These are phyloP conservation scores for Themeda triandra DNA, from an alignment of 176 grass and related monocot genomes.

Conservation along the genomic window DNA sequence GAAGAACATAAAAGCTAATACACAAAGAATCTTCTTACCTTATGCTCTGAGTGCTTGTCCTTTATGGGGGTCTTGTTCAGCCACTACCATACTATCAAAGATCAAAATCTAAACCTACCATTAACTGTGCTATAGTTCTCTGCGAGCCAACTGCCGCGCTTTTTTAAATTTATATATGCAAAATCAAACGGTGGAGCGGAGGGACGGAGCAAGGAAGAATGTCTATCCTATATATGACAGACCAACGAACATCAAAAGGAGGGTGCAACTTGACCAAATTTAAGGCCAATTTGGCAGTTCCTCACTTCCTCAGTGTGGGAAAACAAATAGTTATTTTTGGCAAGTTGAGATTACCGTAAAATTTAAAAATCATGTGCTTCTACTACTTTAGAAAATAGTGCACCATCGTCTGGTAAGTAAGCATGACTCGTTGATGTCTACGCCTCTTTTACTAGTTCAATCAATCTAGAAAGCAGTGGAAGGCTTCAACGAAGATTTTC, in stretches of 20 bases:
- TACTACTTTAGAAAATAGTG: background rate
- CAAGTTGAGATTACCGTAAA: slow-evolving; percentile 20
- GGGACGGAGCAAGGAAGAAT: background rate
- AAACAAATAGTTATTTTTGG: slow-evolving; percentile 1
- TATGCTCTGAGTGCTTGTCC: slow-evolving; percentile 1
- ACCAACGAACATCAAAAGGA: slow-evolving; percentile 19
- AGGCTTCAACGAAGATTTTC: background rate
- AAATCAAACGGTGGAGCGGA: background rate
- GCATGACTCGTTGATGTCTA: background rate
- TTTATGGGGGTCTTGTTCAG: slow-evolving; percentile 13
- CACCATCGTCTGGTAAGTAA: background rate
- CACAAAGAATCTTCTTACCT: slow-evolving; percentile 12
- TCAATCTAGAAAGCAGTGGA: slow-evolving; percentile 25
- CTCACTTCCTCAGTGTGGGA: background rate
- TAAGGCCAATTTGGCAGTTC: slow-evolving; percentile 8
- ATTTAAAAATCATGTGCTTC: background rate
- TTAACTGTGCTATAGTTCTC: background rate
- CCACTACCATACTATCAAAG: background rate
- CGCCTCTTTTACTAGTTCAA: background rate
- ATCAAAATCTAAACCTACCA: background rate
- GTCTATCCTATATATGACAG: slow-evolving; percentile 10
- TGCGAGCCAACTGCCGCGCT: background rate
- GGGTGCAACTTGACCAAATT: slow-evolving; percentile 20
- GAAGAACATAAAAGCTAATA: background rate
- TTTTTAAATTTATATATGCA: background rate